Conservation (phyloP, 2,329 filamentous ascomycete species). For the Amauroascus verrucosus region DNA sequence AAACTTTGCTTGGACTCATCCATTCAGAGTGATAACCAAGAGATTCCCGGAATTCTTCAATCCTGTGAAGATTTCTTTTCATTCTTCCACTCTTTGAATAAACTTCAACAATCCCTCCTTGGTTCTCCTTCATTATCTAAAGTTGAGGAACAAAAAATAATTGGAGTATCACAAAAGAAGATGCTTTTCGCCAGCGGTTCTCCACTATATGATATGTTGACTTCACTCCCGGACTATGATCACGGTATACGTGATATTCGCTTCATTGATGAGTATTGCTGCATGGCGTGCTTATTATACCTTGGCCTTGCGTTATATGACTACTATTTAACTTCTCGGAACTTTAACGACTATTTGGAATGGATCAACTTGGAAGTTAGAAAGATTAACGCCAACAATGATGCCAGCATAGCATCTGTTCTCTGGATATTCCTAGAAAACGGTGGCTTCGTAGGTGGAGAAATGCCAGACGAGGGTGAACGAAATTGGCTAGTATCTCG, state of each 20-base stretch:
- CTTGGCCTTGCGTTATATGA: constrained; percentile 24
- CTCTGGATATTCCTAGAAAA: constrained; percentile 26
- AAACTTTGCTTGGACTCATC: constrained; percentile 17
- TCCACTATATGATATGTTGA: constrained; percentile 23
- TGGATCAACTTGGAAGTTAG: constrained; percentile 23
- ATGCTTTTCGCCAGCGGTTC: constrained; percentile 20
- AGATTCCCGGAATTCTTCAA: constrained; percentile 19
- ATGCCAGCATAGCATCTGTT: constrained; percentile 24
- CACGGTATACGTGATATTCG: constrained; percentile 26
- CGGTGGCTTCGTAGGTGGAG: constrained; percentile 21
- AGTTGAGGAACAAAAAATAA: neutral
- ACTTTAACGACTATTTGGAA: constrained; percentile 23
- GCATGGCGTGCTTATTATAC: constrained; percentile 26
- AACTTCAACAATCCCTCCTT: constrained; percentile 20
- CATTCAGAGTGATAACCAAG: constrained; percentile 16
- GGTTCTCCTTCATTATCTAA: constrained; percentile 13
- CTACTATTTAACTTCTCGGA: constrained; percentile 20
- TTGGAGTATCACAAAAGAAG: neutral
- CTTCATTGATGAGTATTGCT: constrained; percentile 27
- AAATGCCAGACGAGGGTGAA: constrained; percentile 21
- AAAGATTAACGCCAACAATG: constrained; percentile 20
- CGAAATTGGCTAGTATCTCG: constrained; percentile 27
- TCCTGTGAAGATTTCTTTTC: constrained; percentile 26
- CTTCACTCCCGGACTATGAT: constrained; percentile 25
- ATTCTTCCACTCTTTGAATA: constrained; percentile 24